These are phyloP conservation scores for Paraconiothyrium brasiliense DNA, from an alignment of 2,329 filamentous ascomycete genomes.

Conservation along the genomic window DNA sequence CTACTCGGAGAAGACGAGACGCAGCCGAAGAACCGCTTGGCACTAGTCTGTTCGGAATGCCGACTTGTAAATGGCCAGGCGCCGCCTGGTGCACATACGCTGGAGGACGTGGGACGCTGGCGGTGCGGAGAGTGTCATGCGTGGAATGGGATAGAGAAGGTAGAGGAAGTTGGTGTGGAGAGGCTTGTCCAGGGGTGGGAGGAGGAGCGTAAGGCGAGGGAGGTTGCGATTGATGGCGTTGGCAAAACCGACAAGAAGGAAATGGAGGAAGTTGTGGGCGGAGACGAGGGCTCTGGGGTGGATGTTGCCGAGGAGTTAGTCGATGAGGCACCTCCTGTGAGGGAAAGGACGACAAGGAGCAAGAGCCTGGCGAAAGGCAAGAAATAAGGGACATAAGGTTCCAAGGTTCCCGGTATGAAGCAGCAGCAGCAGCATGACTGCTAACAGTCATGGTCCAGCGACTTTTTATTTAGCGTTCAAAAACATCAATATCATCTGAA, in stretches of 20 bases:
- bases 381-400: constrained; percentile 34
- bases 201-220: constrained; percentile 62
- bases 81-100: constrained; percentile 79
- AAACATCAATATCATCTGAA: neutral
- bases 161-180: constrained; percentile 70
- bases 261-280: constrained; percentile 30
- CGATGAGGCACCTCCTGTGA: constrained; percentile 35
- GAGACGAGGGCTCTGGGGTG: constrained; percentile 31
- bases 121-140: constrained; percentile 85
- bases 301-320: constrained; percentile 32
- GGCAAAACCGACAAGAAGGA: constrained; percentile 34
- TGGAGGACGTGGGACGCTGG: constrained; percentile 87
- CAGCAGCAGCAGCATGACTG: constrained; percentile 1
- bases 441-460: constrained; percentile 1
- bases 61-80: constrained; percentile 95
- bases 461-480: constrained; percentile 5
- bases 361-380: constrained; percentile 53
- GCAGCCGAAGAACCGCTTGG: constrained; percentile 87
- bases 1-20: constrained; percentile 96
- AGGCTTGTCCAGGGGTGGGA: constrained; percentile 44
- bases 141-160: constrained; percentile 83
- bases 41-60: constrained; percentile 83
- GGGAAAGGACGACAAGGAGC: constrained; percentile 52
- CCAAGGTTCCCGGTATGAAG: too few species aligned
- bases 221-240: constrained; percentile 20